phyloP scores from a whole-genome alignment of 331 rosid genomes.

The Stylosanthes scabra region DNA sequence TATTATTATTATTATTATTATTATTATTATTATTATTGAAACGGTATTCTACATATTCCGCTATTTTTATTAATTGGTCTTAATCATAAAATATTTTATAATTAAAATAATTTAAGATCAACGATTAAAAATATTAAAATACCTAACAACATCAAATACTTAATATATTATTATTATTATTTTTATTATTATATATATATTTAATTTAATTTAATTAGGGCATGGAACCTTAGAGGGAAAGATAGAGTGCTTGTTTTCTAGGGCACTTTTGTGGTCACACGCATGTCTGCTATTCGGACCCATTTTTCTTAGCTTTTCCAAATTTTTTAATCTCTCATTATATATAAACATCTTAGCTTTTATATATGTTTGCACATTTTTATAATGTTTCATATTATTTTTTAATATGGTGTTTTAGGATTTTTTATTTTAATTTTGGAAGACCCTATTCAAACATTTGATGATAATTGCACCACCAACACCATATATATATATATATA shows the following conservation, averaged over 20 bases:
- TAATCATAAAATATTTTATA: no score
- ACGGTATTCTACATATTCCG: no score
- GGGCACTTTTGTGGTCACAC: conserved; percentile 74
- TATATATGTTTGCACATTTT: neutral
- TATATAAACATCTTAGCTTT: no score
- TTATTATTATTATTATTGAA: no score
- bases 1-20: no score
- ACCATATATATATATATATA: conserved; percentile 47
- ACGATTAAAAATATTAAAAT: no score
- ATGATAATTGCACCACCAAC: conserved; percentile 76
- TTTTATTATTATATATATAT: neutral
- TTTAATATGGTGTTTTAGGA: conserved; percentile 1
- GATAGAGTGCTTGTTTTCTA: conserved; percentile 46
- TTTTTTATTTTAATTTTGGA: conserved; percentile 29
- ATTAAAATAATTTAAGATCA: no score
- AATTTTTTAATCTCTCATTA: conserved; percentile 24
- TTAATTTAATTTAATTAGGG: conserved; percentile 28
- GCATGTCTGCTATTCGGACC: conserved; percentile 86
- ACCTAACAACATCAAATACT: no score
- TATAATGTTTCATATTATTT: conserved; percentile 13
- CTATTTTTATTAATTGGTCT: no score
- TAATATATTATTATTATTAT: no score
- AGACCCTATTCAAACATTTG: conserved; percentile 91
- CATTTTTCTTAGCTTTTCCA: conserved; percentile 45
- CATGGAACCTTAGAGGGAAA: conserved; percentile 45